phyloP scores from a whole-genome alignment of 2,329 filamentous ascomycete genomes.

The Calonectria pteridis region DNA sequence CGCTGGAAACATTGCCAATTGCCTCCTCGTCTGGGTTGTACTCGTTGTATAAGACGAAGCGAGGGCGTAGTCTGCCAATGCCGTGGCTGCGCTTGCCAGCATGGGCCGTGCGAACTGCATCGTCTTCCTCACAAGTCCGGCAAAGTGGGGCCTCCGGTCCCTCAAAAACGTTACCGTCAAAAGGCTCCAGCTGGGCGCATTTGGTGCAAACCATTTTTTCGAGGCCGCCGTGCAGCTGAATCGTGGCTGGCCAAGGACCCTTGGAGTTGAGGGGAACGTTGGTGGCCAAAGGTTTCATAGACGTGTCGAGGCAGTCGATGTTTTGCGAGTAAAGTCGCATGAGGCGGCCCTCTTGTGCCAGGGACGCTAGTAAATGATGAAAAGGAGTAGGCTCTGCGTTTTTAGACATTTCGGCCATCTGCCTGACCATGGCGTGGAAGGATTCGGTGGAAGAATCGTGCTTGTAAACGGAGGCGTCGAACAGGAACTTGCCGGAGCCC shows the following conservation, averaged over 20 bases:
- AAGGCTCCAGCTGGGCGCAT: constrained; percentile 81
- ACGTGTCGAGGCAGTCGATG: constrained; percentile 93
- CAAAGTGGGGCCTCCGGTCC: constrained; percentile 88
- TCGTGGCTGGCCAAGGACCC: constrained; percentile 91
- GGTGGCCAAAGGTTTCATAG: constrained; percentile 83
- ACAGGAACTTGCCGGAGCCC: constrained; percentile 90
- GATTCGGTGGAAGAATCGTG: constrained; percentile 88
- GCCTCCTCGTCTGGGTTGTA: constrained; percentile 96
- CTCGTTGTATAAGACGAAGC: constrained; percentile 98
- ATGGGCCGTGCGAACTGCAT: constrained; percentile 79
- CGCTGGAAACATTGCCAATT: constrained; percentile 89
- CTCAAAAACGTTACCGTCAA: constrained; percentile 84
- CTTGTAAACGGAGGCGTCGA: constrained; percentile 97
- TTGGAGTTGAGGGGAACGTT: constrained; percentile 84
- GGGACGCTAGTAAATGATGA: constrained; percentile 91
- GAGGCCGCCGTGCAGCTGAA: constrained; percentile 93
- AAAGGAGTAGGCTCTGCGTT: constrained; percentile 87
- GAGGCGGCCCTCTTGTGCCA: constrained; percentile 88
- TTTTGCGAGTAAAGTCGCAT: constrained; percentile 96
- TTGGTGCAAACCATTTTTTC: constrained; percentile 98
- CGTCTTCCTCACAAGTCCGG: constrained; percentile 77
- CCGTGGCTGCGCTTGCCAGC: constrained; percentile 93
- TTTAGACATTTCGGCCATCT: constrained; percentile 83
- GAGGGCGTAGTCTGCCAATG: constrained; percentile 87
- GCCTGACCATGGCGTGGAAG: constrained; percentile 96